These are phyloP conservation scores for Mycena olivaceomarginata DNA, from an alignment of 768 basidiomycete genomes.

Conservation along the genomic window DNA sequence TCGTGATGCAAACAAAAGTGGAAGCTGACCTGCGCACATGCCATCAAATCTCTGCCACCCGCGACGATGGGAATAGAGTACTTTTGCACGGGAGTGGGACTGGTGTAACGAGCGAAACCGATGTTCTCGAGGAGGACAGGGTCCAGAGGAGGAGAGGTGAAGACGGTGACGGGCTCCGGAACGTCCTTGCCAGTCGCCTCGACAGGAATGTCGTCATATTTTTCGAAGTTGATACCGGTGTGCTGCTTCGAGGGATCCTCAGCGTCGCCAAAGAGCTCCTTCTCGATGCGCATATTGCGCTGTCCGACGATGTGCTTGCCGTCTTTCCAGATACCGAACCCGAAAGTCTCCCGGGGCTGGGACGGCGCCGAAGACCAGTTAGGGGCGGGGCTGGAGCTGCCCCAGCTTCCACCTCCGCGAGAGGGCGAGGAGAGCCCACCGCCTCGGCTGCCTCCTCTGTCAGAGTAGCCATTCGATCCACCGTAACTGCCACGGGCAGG, in stretches of 20 bases:
- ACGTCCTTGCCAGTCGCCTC: slow-evolving; percentile 98
- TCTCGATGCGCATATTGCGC: slow-evolving; percentile 93
- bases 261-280: slow-evolving; percentile 95
- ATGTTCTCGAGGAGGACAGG: slow-evolving; percentile 97
- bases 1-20: slow-evolving; percentile 6
- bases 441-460: slow-evolving; percentile 57
- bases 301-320: slow-evolving; percentile 90
- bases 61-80: slow-evolving; percentile 99
- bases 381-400: slow-evolving; percentile 56
- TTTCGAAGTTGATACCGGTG: slow-evolving; percentile 99
- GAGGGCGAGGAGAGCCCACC: slow-evolving; percentile 63
- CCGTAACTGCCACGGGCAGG: slow-evolving; percentile 71
- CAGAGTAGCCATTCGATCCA: slow-evolving; percentile 62
- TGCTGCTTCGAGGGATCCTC: slow-evolving; percentile 92
- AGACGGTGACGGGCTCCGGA: slow-evolving; percentile 94
- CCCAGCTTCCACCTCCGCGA: slow-evolving; percentile 67
- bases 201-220: slow-evolving; percentile 99
- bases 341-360: slow-evolving; percentile 72
- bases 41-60: slow-evolving; percentile 92
- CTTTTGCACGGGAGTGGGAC: slow-evolving; percentile 99
- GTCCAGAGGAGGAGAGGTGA: slow-evolving; percentile 93
- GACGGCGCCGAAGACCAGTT: slow-evolving; percentile 63
- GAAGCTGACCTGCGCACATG: slow-evolving; percentile 88
- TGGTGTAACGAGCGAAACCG: slow-evolving; percentile 92
- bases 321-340: slow-evolving; percentile 91